A percentile compares a stretch with the other conserved stretches of the same genome.
Conservation (phyloP, 2,329 filamentous ascomycete genomes). For the Gremmenia infestans region DNA sequence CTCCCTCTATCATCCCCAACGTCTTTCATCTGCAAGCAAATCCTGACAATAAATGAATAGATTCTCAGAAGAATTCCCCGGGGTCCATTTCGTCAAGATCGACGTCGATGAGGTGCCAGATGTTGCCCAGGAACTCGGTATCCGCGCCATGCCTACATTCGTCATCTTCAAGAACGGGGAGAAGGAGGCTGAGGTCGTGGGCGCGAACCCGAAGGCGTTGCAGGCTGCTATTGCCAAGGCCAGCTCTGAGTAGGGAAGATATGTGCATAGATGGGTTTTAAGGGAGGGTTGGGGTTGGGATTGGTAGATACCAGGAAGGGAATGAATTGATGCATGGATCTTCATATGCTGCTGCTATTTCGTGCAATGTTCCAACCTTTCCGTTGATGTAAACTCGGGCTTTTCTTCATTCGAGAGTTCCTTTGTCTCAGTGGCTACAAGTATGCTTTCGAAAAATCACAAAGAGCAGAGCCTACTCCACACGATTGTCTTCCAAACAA, state of each 20-base stretch:
- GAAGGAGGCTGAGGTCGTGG: slow-evolving; percentile 68
- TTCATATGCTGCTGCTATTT: neutral
- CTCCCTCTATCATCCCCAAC: slow-evolving; percentile 6
- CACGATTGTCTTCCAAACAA: too few species aligned
- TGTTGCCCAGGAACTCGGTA: slow-evolving; percentile 68
- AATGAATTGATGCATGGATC: neutral
- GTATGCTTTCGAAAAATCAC: too few species aligned
- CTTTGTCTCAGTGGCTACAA: too few species aligned
- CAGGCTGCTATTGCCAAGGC: slow-evolving; percentile 33
- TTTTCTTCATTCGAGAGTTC: too few species aligned
- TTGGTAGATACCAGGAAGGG: neutral
- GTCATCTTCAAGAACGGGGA: slow-evolving; percentile 75
- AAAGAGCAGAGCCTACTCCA: too few species aligned
- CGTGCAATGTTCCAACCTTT: too few species aligned
- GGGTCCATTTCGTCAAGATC: slow-evolving; percentile 77
- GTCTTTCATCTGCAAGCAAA: neutral
- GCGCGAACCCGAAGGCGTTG: slow-evolving; percentile 72
- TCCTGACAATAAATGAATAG: slow-evolving; percentile 36
- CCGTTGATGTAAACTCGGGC: too few species aligned
- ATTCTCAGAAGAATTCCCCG: slow-evolving; percentile 53
- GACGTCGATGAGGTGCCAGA: slow-evolving; percentile 81
- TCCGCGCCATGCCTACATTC: slow-evolving; percentile 94
- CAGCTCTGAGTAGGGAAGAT: neutral
- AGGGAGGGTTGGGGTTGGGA: neutral
- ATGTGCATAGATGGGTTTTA: neutral